These are phyloP conservation scores for Apiospora aurea DNA, from an alignment of 2,329 filamentous ascomycete genomes.

Conservation along the genomic window DNA sequence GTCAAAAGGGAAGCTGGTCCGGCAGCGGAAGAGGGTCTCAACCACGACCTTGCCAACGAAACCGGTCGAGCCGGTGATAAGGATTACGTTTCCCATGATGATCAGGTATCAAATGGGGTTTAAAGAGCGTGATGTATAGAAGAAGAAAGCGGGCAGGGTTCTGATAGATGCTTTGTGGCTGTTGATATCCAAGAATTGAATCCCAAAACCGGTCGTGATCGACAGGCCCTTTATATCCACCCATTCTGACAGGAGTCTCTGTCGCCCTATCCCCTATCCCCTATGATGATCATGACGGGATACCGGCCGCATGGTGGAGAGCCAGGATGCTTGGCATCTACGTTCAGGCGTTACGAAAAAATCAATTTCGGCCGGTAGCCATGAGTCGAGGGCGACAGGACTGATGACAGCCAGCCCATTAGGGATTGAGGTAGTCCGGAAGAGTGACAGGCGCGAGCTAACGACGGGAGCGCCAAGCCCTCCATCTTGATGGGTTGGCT, in stretches of 20 bases:
- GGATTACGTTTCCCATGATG: background rate
- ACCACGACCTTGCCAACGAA: constrained; percentile 5
- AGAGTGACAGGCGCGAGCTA: background rate
- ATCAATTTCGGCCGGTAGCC: background rate
- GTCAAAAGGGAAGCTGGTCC: constrained; percentile 1
- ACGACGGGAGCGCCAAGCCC: background rate
- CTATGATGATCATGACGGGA: background rate
- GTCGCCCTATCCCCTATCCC: background rate
- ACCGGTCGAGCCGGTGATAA: background rate
- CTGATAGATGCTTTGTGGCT: background rate
- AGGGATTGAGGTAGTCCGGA: background rate
- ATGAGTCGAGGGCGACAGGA: background rate
- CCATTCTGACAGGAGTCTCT: background rate
- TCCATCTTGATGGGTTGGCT: background rate
- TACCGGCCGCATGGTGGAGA: background rate
- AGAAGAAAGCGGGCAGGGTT: background rate
- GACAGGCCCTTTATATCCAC: background rate
- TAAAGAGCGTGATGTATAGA: background rate
- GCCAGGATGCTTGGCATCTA: background rate
- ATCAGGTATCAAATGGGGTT: background rate
- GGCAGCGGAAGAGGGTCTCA: constrained; percentile 10
- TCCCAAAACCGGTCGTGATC: background rate
- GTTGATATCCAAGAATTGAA: background rate
- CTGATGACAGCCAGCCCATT: background rate
- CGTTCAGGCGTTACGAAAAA: background rate